Conservation (phyloP, 2,329 filamentous ascomycete species). For the Exophiala alcalophila region DNA sequence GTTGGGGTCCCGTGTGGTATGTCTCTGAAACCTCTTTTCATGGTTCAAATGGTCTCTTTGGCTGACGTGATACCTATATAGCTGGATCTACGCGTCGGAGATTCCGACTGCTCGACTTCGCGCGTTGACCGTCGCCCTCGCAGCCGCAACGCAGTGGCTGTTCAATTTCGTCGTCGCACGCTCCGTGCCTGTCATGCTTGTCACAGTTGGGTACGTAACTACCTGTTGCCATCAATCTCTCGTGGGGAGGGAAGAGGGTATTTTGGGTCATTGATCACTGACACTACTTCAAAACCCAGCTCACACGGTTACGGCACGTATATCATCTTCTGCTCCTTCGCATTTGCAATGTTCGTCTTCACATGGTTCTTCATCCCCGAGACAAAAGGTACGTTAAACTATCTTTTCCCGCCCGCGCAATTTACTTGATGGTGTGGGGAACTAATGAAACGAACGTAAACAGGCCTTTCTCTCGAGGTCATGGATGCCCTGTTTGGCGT, state of each 20-base stretch:
- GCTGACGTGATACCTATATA: slow-evolving; percentile 2
- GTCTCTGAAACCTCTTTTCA: no score
- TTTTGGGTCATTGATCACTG: no score
- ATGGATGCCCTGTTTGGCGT: slow-evolving; percentile 19
- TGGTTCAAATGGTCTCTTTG: neutral
- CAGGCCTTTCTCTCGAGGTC: slow-evolving; percentile 13
- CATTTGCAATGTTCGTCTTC: slow-evolving; percentile 63
- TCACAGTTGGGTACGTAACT: slow-evolving; percentile 43
- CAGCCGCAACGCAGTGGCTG: slow-evolving; percentile 67
- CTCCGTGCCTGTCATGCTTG: slow-evolving; percentile 53
- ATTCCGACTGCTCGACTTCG: slow-evolving; percentile 66
- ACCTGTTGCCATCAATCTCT: neutral
- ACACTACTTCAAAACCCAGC: slow-evolving; percentile 4
- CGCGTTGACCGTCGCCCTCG: slow-evolving; percentile 65
- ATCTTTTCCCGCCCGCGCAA: neutral
- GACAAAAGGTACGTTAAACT: slow-evolving; percentile 56
- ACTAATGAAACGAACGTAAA: neutral
- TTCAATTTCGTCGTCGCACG: slow-evolving; percentile 70
- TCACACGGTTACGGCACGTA: slow-evolving; percentile 57
- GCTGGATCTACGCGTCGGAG: slow-evolving; percentile 70
- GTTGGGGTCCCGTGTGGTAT: slow-evolving; percentile 63
- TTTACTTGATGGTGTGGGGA: neutral
- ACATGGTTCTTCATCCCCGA: slow-evolving; percentile 68
- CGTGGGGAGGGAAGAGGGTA: no score
- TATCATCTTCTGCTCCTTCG: slow-evolving; percentile 66